Conservation (phyloP, 768 basidiomycete species). For the Phylloporus scabripes region DNA sequence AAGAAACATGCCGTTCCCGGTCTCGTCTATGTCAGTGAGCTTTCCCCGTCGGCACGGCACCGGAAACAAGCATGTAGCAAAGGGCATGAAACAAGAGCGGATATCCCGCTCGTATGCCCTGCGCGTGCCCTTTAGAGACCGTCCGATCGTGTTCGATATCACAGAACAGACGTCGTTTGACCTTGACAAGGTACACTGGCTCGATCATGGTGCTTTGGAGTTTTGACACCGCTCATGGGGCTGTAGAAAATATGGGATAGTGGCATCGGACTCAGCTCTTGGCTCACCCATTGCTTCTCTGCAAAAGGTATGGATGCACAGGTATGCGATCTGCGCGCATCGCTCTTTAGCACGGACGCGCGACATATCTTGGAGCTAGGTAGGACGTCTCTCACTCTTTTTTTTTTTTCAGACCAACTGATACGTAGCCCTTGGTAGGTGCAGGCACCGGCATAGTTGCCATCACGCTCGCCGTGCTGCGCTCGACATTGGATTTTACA, state of each 20-base stretch:
- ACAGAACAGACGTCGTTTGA: conserved; percentile 86
- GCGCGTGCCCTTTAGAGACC: not conserved
- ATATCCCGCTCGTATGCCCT: conserved; percentile 37
- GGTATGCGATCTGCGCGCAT: conserved; percentile 21
- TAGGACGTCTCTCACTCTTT: conserved; percentile 21
- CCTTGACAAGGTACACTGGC: conserved; percentile 73
- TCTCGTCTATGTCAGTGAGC: conserved; percentile 63
- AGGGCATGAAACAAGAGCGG: conserved; percentile 56
- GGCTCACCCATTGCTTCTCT: conserved; percentile 47
- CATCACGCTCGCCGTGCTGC: conserved; percentile 54
- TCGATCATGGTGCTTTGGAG: not conserved
- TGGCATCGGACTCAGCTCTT: conserved; percentile 78
- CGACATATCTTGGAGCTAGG: conserved; percentile 67
- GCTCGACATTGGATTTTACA: conserved; percentile 31
- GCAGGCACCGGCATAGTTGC: conserved; percentile 84
- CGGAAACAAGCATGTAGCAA: conserved; percentile 4
- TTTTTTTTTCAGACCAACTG: not conserved
- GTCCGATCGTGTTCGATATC: conserved; percentile 39
- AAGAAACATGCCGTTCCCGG: conserved; percentile 50
- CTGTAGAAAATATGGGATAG: conserved; percentile 95
- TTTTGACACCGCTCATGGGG: conserved; percentile 11
- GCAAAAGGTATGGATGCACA: not conserved
- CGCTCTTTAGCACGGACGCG: conserved; percentile 36
- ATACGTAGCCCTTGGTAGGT: conserved; percentile 38
- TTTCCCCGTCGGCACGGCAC: conserved; percentile 29